Percentiles rank a stretch among this genome's conserved stretches.
Conservation (phyloP, 1,284 basidiomycete genomes). For the Rhizoctonia solani region DNA sequence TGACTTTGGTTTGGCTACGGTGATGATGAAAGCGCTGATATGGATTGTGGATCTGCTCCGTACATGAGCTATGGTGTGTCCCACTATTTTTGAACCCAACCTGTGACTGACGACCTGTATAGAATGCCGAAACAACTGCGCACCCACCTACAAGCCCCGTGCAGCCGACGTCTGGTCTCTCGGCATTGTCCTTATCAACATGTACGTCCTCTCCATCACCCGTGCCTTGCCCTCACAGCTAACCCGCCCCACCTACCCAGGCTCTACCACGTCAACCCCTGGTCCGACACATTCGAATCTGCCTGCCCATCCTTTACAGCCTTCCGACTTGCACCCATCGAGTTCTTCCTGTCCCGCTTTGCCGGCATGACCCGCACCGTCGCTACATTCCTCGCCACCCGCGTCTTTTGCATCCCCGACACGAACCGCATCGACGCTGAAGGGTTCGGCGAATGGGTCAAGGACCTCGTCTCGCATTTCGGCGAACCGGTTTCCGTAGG, state of each 20-base stretch:
- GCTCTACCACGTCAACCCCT: constrained; percentile 98
- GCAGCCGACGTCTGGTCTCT: constrained; percentile 99
- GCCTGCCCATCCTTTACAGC: constrained; percentile 79
- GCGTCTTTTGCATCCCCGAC: constrained; percentile 82
- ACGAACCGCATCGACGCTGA: constrained; percentile 69
- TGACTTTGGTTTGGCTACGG: constrained; percentile 97
- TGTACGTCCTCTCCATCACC: constrained; percentile 59
- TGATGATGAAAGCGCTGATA: constrained; percentile 86
- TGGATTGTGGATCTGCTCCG: constrained; percentile 98
- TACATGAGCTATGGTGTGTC: constrained; percentile 95
- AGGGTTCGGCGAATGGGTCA: constrained; percentile 87
- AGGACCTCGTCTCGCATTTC: constrained; percentile 74
- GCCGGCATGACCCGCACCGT: constrained; percentile 88
- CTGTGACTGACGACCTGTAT: constrained; percentile 32
- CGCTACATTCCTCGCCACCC: constrained; percentile 82
- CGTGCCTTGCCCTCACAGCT: too few species aligned
- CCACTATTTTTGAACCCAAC: constrained; percentile 23
- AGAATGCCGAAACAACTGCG: constrained; percentile 98
- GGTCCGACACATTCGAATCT: constrained; percentile 87
- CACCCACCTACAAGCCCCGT: constrained; percentile 88
- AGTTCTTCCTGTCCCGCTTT: constrained; percentile 89
- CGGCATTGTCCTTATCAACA: constrained; percentile 97
- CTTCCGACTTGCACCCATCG: constrained; percentile 78
- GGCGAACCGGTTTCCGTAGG: constrained; percentile 46
- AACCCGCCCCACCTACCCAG: constrained; percentile 47